Conservation (phyloP, 1,139 yeast genomes). For the Magnusiomyces paraingens region DNA sequence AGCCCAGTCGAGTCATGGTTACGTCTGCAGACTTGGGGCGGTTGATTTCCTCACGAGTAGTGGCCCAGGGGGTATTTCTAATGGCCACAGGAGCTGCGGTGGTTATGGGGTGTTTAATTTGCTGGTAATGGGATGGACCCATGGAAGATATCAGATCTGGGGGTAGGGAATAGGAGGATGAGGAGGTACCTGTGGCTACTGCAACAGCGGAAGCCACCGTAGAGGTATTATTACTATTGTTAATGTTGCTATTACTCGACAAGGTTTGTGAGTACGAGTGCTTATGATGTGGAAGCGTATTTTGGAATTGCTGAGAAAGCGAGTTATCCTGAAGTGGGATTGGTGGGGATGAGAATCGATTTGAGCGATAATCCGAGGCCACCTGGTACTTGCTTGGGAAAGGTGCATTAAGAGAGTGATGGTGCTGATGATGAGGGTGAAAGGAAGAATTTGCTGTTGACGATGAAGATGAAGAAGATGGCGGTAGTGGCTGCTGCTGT, state of each 20-base stretch:
- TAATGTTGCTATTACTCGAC: not conserved
- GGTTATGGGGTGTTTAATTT: not conserved
- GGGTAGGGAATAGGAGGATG: conserved; percentile 12
- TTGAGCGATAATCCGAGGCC: not conserved
- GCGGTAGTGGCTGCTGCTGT: not conserved
- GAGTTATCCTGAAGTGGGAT: too few species aligned
- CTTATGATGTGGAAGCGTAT: not conserved
- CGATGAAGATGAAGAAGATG: not conserved
- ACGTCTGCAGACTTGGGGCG: conserved; percentile 29
- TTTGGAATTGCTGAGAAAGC: not conserved
- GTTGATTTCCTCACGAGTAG: conserved; percentile 21
- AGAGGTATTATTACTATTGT: not conserved
- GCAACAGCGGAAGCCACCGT: not conserved
- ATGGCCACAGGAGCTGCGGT: not conserved
- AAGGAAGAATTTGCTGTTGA: not conserved
- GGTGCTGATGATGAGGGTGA: not conserved
- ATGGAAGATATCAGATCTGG: conserved; percentile 9
- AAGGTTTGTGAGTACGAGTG: not conserved
- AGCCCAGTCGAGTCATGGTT: not conserved
- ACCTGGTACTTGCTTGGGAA: not conserved
- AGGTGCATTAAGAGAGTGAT: not conserved
- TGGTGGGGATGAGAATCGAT: conserved; percentile 4
- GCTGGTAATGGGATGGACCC: conserved; percentile 6
- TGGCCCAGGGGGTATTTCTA: conserved; percentile 9
- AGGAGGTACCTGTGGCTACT: not conserved